Base-by-base conservation (phyloP, 495 filamentous ascomycete genomes). In the Annulohypoxylon bovei region DNA sequence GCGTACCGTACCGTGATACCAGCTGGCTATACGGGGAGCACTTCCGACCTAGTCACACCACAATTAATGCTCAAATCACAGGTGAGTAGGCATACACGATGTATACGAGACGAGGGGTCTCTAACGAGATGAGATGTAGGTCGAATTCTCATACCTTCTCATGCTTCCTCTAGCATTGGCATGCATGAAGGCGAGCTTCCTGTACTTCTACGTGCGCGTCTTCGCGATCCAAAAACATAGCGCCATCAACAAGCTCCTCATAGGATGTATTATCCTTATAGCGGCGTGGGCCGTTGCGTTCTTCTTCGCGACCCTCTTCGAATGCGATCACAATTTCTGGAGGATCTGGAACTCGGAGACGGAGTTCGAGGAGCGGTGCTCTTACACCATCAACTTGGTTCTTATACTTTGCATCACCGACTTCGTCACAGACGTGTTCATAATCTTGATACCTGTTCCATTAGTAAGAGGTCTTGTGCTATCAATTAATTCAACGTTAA, bases 151-250 rank as follows among this genome's bases (percentile, higher is more conserved):
- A n/a, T 73, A 57, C 55, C 27, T 52, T 3, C 60, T 75, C 46
- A 54, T 75, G 57, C 44, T 77, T 12, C 65, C 65, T 8, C 12
- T 76, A 23, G 62, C 74, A 3, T 33, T 71, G 11, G 71, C 53
- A 7, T 76, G 70, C 35, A 72, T 64, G 16, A 76, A 76, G 53
- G 16, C 59, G 4, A 76, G 74, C 65, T 59, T 74, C 28, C 40
- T 76, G 16, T 72, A 53, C 50, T 75, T 76, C 49, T 76, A 76
- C 52, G 49, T 32, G 27, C 75, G 75, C 6, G 64, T 76, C 33
- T 75, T 75, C 39, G 25, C 67, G 4, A 56, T 56, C n/a, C 54
- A 67, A 25, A 66, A 67, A 16, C 52, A 42, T 6, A 33, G 47
- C 23, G 3, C 2, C 14, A 44, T 66, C 30, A 57, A 62, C 47